A percentile compares a stretch with the other conserved stretches of the same genome.
Conservation (phyloP, 805 yeast genomes). For the Scheffersomyces stipitis region DNA sequence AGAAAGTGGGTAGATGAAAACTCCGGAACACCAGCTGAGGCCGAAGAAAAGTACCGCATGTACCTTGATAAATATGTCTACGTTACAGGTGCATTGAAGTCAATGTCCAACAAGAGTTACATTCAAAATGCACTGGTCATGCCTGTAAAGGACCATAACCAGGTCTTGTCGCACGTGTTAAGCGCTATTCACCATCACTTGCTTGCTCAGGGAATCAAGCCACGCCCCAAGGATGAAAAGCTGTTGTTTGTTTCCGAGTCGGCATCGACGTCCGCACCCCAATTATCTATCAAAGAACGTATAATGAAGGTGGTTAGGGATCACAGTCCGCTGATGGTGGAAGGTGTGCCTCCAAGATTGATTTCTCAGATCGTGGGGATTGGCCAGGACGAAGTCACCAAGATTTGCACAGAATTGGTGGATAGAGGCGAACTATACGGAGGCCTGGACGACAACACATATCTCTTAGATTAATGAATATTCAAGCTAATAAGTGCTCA, state of each 20-base stretch:
- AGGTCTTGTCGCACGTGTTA: slow-evolving; percentile 65
- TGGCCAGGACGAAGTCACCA: slow-evolving; percentile 47
- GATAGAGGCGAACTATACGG: slow-evolving; percentile 70
- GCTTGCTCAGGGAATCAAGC: slow-evolving; percentile 49
- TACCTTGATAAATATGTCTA: slow-evolving; percentile 58
- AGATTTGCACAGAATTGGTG: slow-evolving; percentile 52
- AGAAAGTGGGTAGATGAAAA: slow-evolving; percentile 56
- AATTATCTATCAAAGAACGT: slow-evolving; percentile 38
- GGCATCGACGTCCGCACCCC: slow-evolving; percentile 10
- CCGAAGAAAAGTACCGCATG: slow-evolving; percentile 31
- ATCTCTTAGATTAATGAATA: slow-evolving; percentile 7
- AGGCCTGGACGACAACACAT: slow-evolving; percentile 59
- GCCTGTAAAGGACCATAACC: slow-evolving; percentile 61
- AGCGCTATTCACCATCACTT: slow-evolving; percentile 58
- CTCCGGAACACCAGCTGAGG: slow-evolving; percentile 29
- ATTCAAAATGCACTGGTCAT: slow-evolving; percentile 63
- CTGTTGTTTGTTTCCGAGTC: slow-evolving; percentile 27
- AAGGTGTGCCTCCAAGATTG: slow-evolving; percentile 71
- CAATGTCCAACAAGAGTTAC: slow-evolving; percentile 62
- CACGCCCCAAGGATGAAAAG: slow-evolving; percentile 19
- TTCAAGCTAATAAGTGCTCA: no score
- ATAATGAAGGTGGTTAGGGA: slow-evolving; percentile 50
- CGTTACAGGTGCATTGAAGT: slow-evolving; percentile 49
- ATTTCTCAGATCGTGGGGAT: slow-evolving; percentile 58
- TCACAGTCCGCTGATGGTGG: slow-evolving; percentile 58